Base-by-base conservation (phyloP, 306 rosid genomes). In the Dalbergia cultrata region DNA sequence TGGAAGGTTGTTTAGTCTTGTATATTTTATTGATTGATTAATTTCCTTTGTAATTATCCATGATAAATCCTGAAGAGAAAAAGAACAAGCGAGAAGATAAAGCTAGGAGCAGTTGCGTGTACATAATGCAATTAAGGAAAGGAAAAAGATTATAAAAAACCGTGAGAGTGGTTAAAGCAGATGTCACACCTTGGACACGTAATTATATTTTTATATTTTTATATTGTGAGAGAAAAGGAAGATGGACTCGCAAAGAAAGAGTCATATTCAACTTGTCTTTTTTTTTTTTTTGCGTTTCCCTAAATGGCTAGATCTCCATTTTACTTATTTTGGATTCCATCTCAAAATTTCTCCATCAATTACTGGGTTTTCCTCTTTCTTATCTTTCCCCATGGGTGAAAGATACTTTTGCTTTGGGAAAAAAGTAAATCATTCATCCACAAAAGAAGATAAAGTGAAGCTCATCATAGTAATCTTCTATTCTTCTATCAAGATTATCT, bases 71-170 rank as follows among this genome's bases (percentile, higher is more conserved):
- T 5, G 11, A 26, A 77, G 58, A 50, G 54, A 44, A 73, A 73
- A 81, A 74, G 70, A 65, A 80, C 33, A 83, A 11, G 33, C 0
- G 19, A 61, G 68, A 65, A 50, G 66, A 21, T 6, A 18, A 61
- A 69, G 63, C 19, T 10, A 67, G 80, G 64, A 73, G 76, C 10
- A 64, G 77, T 72, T 80, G 69, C 84, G 85, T 82, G 83, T 8
- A 82, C 21, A 14, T 34, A 80, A 78, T 70, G 88, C 80, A 77
- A 43, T 52, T 69, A 70, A 18, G 66, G 22, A 5, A 50, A 47
- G 67, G 21, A 63, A 66, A 61, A 52, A 58, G 60, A 84, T 85
- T 86, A 88, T 84, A 84, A 82, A 86, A 84, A 81, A 4, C 90
- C 79, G 22, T 67, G 21, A 7, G 0, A 14, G 83, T 82, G 47